Evolutionary conservation across 495 filamentous ascomycete species (phyloP).

Genomic region (Penicillium dipodomyicola): DNA sequence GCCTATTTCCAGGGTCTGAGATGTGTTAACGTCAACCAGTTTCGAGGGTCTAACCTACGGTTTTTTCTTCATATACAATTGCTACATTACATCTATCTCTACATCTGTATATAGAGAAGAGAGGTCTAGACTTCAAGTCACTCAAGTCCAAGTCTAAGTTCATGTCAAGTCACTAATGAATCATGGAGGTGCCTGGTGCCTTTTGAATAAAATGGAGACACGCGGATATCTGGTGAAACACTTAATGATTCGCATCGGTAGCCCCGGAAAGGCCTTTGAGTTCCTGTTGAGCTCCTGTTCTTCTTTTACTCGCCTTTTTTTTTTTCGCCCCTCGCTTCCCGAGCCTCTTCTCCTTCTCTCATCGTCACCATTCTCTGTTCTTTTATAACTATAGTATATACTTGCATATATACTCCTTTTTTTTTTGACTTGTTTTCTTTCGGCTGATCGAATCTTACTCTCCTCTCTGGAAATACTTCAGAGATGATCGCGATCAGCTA

Average conservation of each 20-base stretch:
- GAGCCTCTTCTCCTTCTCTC: constrained; percentile 22
- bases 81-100: no score
- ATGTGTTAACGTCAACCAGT: constrained; percentile 27
- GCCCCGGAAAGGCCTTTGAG: constrained; percentile 24
- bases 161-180: constrained; percentile 18
- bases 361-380: constrained; percentile 28
- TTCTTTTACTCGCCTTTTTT: constrained; percentile 9
- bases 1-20: constrained; percentile 15
- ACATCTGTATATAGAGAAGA: no score
- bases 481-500: constrained; percentile 30
- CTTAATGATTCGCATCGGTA: constrained; percentile 32
- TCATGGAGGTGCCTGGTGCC: constrained; percentile 30
- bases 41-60: background rate
- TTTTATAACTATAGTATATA: constrained; percentile 1
- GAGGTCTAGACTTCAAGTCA: background rate
- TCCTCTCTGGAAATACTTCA: constrained; percentile 11
- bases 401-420: background rate
- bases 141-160: background rate
- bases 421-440: constrained; percentile 3
- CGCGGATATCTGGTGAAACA: constrained; percentile 30
- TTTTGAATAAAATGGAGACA: constrained; percentile 14
- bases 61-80: no score
- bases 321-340: constrained; percentile 32
- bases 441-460: constrained; percentile 11
- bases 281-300: constrained; percentile 1